Conservation (phyloP, 169 alveolate species). For the Besnoitia besnoiti region DNA sequence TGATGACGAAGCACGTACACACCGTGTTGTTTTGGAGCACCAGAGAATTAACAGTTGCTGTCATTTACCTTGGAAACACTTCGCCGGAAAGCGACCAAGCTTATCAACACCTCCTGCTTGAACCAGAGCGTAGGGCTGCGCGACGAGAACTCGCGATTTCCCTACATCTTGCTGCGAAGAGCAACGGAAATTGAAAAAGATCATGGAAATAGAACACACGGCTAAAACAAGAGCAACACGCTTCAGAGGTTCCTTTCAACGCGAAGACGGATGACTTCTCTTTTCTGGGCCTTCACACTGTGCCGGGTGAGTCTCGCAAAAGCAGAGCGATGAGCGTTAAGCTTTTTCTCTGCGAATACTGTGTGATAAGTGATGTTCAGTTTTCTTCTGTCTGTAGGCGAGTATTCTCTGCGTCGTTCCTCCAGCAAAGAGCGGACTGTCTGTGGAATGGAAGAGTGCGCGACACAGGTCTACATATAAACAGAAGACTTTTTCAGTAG, state of each 20-base stretch:
- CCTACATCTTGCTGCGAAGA: background rate
- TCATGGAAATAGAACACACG: background rate
- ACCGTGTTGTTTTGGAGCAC: too few relatives aligned
- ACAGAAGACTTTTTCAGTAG: too few relatives aligned
- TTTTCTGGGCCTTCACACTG: background rate
- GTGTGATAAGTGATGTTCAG: too few relatives aligned
- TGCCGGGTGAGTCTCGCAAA: background rate
- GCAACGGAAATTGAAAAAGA: background rate
- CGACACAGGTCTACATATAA: too few relatives aligned
- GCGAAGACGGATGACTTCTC: background rate
- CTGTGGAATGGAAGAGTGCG: too few relatives aligned
- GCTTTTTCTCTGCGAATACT: too few relatives aligned
- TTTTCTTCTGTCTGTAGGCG: too few relatives aligned
- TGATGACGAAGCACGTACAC: too few relatives aligned
- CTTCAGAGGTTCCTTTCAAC: too few relatives aligned
- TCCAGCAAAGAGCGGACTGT: too few relatives aligned
- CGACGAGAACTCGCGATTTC: background rate
- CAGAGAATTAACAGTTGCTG: background rate
- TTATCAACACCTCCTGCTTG: background rate
- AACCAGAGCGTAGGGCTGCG: background rate
- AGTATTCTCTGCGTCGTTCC: too few relatives aligned
- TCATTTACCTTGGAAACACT: background rate
- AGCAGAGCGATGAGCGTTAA: background rate
- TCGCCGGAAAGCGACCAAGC: background rate
- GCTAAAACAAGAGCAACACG: too few relatives aligned